phyloP scores from a whole-genome alignment of 2,329 filamentous ascomycete species.

The Colletotrichum liaoningense region DNA sequence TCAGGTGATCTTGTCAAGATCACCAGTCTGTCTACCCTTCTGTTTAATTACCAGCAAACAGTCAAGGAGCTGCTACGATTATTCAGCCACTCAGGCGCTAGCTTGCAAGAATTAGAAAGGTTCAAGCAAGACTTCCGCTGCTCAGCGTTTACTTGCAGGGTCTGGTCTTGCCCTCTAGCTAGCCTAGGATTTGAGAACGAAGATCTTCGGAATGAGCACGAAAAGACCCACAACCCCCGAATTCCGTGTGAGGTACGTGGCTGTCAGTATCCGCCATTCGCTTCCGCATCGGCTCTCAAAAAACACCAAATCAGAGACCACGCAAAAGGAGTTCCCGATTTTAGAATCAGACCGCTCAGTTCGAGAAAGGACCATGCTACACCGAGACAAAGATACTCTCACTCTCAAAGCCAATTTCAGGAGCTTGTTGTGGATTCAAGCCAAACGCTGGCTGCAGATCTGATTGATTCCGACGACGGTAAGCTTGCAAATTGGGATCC shows the following conservation, averaged over 20 bases:
- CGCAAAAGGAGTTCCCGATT: background rate
- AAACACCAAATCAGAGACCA: background rate
- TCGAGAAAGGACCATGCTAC: too few relatives aligned
- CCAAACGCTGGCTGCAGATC: too few relatives aligned
- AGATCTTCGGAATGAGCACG: background rate
- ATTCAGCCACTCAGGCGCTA: background rate
- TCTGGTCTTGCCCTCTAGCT: background rate
- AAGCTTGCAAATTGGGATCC: too few relatives aligned
- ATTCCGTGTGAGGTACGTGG: background rate
- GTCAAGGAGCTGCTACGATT: background rate
- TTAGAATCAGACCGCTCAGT: background rate
- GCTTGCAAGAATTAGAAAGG: background rate
- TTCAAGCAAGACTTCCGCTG: background rate
- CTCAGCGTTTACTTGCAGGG: background rate
- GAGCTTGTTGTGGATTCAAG: too few relatives aligned
- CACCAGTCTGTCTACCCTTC: background rate
- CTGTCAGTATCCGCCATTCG: background rate
- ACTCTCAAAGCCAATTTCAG: too few relatives aligned
- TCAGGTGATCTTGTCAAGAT: background rate
- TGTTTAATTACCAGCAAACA: background rate
- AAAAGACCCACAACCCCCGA: background rate
- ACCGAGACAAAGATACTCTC: too few relatives aligned
- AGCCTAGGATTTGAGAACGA: background rate
- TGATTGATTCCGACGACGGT: too few relatives aligned
- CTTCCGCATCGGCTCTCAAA: background rate